Percentiles rank a stretch among this genome's conserved stretches.
These are phyloP conservation scores for Mortierella sp. DNA, from an alignment of 371 early-diverging fungal species.

Conservation along the genomic window DNA sequence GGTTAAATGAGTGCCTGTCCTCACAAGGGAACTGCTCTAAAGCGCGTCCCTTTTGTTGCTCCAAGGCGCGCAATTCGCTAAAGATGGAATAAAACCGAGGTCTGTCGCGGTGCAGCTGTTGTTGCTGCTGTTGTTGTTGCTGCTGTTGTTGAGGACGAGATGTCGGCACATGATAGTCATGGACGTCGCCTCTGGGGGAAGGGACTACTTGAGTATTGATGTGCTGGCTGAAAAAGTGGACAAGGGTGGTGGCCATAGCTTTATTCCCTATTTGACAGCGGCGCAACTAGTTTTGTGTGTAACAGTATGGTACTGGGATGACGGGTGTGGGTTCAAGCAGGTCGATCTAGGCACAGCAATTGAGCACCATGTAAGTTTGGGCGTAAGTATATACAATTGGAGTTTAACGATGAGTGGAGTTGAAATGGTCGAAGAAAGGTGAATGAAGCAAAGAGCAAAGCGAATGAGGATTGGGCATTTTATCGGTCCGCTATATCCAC, in stretches of 20 bases:
- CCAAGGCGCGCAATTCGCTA: slow-evolving; percentile 12
- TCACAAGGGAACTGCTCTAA: slow-evolving; percentile 39
- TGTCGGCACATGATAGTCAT: background rate
- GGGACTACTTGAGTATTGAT: slow-evolving; percentile 13
- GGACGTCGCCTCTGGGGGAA: slow-evolving; percentile 1
- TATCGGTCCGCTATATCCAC: too few species aligned
- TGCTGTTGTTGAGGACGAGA: slow-evolving; percentile 8
- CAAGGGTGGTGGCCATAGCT: slow-evolving; percentile 29
- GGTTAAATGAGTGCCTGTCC: slow-evolving; percentile 41
- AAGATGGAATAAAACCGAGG: slow-evolving; percentile 13
- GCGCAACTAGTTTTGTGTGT: background rate
- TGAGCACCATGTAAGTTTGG: too few species aligned
- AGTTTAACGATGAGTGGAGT: too few species aligned
- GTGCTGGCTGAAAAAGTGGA: slow-evolving; percentile 29
- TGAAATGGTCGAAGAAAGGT: background rate
- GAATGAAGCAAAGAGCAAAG: background rate
- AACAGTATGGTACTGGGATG: background rate
- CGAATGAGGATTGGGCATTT: slow-evolving; percentile 1
- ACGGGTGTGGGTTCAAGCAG: slow-evolving; percentile 3
- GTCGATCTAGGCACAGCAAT: too few species aligned
- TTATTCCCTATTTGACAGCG: background rate
- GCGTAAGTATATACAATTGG: too few species aligned
- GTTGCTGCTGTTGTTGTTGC: slow-evolving; percentile 2
- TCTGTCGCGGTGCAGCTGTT: slow-evolving; percentile 5
- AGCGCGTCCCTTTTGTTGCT: slow-evolving; percentile 18